phyloP scores from a whole-genome alignment of 2,329 filamentous ascomycete species.

The Myriosclerotinia duriaeana region DNA sequence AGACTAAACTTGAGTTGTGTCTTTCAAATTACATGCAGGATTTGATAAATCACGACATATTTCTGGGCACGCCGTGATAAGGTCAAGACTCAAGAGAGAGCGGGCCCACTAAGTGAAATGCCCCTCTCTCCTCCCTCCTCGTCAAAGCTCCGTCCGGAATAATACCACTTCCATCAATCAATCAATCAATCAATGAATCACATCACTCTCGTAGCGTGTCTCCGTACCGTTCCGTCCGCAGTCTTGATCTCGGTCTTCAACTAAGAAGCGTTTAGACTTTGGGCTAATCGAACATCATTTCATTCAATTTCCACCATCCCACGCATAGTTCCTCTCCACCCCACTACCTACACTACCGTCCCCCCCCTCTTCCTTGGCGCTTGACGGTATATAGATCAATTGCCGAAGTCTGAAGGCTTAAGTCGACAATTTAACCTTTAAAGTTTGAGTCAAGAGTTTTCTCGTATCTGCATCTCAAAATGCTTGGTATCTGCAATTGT shows the following conservation, averaged over 20 bases:
- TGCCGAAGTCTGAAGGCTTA: background rate
- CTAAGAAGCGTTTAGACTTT: background rate
- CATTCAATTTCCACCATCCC: background rate
- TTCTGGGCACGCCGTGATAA: background rate
- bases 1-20: background rate
- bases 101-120: background rate
- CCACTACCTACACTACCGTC: background rate
- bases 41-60: background rate
- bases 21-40: background rate
- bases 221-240: background rate
- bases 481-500: slow-evolving; percentile 2
- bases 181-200: background rate
- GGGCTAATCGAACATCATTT: background rate
- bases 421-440: background rate
- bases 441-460: slow-evolving; percentile 7
- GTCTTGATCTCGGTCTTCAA: background rate
- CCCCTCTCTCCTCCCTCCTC: background rate
- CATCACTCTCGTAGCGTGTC: background rate
- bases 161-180: background rate
- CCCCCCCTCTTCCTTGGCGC: background rate
- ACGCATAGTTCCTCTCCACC: background rate
- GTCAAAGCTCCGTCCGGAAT: background rate
- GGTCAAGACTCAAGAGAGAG: too few relatives aligned
- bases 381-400: background rate
- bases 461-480: background rate